A percentile compares a stretch with the other conserved stretches of the same genome.
These are phyloP conservation scores for Lichtheimia corymbifera DNA, from an alignment of 371 early-diverging fungal genomes.

Conservation along the genomic window DNA sequence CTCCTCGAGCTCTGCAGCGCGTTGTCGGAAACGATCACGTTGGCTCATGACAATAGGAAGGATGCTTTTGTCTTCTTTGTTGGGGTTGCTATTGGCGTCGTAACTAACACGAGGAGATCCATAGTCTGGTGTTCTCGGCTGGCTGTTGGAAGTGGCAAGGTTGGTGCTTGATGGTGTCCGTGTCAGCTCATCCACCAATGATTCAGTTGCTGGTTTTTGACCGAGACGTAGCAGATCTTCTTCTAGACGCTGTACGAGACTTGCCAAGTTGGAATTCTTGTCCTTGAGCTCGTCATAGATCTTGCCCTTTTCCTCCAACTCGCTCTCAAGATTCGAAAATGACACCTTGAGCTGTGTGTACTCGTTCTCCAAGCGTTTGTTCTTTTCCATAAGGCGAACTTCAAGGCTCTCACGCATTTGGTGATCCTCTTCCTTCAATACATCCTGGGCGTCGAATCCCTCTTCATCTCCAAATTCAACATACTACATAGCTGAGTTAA, in stretches of 20 bases:
- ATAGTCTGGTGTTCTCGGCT: slow-evolving; percentile 16
- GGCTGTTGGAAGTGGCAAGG: slow-evolving; percentile 2
- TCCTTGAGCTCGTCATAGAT: slow-evolving; percentile 30
- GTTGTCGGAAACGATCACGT: slow-evolving; percentile 85
- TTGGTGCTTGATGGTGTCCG: slow-evolving; percentile 21
- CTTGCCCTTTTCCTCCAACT: slow-evolving; percentile 30
- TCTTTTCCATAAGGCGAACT: slow-evolving; percentile 78
- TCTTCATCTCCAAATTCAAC: slow-evolving; percentile 51
- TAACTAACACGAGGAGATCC: slow-evolving; percentile 28
- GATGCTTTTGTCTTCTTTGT: slow-evolving; percentile 53
- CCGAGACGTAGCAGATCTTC: slow-evolving; percentile 69
- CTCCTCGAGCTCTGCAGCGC: slow-evolving; percentile 83
- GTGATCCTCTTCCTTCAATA: slow-evolving; percentile 28
- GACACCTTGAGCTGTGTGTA: slow-evolving; percentile 69
- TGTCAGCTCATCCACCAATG: slow-evolving; percentile 17
- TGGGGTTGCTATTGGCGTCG: slow-evolving; percentile 24
- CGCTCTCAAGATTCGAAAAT: slow-evolving; percentile 36
- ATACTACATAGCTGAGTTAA: slow-evolving; percentile 25
- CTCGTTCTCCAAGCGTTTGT: slow-evolving; percentile 78
- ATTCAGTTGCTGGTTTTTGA: slow-evolving; percentile 17
- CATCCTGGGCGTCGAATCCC: slow-evolving; percentile 40
- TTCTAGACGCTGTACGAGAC: slow-evolving; percentile 68
- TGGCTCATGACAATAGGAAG: slow-evolving; percentile 87
- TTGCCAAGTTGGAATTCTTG: slow-evolving; percentile 49
- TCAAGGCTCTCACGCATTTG: slow-evolving; percentile 59